These are phyloP conservation scores for Calamus simplicifolius DNA, from an alignment of 176 grass and related monocot genomes.

Conservation along the genomic window DNA sequence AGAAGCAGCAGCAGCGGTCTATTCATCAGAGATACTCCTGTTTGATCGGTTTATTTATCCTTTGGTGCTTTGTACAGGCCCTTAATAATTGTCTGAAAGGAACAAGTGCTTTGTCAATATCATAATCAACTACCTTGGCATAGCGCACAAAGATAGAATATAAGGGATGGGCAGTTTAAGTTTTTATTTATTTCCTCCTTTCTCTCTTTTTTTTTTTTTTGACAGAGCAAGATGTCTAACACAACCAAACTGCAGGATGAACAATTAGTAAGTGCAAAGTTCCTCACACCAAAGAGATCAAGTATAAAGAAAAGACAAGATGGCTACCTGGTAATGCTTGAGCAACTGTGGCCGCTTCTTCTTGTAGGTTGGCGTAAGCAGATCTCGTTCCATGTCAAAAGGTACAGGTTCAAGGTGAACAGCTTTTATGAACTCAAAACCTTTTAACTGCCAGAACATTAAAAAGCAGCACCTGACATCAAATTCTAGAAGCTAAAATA, in stretches of 20 bases:
- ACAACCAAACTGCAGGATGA: neutral
- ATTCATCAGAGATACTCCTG: too few relatives aligned
- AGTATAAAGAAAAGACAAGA: slow-evolving; percentile 1
- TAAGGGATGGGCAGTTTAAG: neutral
- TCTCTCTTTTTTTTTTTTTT: too few relatives aligned
- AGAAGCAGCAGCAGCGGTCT: too few relatives aligned
- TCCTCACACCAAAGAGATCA: neutral
- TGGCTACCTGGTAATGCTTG: slow-evolving; percentile 65
- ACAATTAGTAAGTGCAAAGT: neutral
- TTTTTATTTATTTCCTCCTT: too few relatives aligned
- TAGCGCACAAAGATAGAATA: neutral
- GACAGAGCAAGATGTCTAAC: neutral
- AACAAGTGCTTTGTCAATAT: neutral
- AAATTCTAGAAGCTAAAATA: too few relatives aligned
- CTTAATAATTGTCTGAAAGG: slow-evolving; percentile 45
- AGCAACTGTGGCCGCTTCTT: slow-evolving; percentile 90
- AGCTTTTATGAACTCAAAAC: slow-evolving; percentile 67
- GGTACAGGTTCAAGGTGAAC: slow-evolving; percentile 67
- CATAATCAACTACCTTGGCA: neutral
- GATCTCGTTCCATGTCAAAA: slow-evolving; percentile 78
- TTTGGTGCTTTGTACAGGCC: slow-evolving; percentile 49
- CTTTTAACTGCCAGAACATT: slow-evolving; percentile 61
- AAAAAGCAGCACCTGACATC: too few relatives aligned
- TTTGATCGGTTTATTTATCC: neutral
- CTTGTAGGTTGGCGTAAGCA: slow-evolving; percentile 90